A percentile compares a stretch with the other conserved stretches of the same genome.
Conservation (phyloP, 2,329 filamentous ascomycete genomes). For the Colletotrichum aenigma region DNA sequence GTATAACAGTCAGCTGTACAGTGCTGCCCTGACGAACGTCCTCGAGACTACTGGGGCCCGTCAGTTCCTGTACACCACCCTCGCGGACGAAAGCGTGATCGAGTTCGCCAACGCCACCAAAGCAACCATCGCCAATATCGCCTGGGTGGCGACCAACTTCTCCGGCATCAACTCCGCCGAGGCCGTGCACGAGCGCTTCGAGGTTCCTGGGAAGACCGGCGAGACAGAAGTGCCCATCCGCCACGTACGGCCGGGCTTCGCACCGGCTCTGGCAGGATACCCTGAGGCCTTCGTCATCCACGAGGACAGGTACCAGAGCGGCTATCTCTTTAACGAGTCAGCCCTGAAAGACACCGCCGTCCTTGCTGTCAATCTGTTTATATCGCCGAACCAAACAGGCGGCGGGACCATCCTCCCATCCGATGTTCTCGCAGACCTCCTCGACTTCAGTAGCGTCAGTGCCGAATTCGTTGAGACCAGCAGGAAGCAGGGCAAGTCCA, state of each 20-base stretch:
- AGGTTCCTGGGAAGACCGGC: background rate
- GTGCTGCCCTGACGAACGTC: background rate
- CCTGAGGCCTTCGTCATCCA: constrained; percentile 11
- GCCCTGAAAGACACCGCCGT: constrained; percentile 7
- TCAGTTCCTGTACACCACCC: background rate
- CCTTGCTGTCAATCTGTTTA: constrained; percentile 12
- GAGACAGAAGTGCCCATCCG: background rate
- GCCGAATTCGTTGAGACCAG: constrained; percentile 49
- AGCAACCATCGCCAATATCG: constrained; percentile 1
- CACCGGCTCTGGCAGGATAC: background rate
- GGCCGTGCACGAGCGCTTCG: constrained; percentile 14
- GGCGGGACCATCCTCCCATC: background rate
- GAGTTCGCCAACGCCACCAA: constrained; percentile 19
- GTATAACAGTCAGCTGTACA: constrained; percentile 20
- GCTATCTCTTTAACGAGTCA: background rate
- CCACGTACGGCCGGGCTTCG: background rate
- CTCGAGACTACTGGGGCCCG: background rate
- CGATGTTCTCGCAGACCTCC: background rate
- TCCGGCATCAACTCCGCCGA: constrained; percentile 6
- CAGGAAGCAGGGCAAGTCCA: constrained; percentile 52
- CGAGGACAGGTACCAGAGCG: constrained; percentile 8
- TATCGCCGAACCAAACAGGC: background rate
- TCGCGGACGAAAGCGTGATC: constrained; percentile 11
- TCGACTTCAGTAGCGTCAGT: background rate
- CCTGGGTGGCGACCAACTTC: constrained; percentile 2